Base-by-base conservation (phyloP, 306 rosid species). In the Datisca glomerata region DNA sequence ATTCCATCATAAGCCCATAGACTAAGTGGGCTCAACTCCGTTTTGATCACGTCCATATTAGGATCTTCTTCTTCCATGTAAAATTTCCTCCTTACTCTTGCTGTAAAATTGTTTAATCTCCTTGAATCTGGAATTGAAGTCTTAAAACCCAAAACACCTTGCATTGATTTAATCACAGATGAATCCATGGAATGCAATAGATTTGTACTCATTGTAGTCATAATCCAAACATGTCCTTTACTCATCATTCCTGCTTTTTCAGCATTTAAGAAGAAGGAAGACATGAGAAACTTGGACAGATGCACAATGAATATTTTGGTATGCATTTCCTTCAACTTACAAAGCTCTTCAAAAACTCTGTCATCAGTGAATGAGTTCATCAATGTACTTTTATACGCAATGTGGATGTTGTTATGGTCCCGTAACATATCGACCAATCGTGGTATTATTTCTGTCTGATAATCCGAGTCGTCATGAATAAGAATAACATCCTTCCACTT, bases 1-100 rank as follows among this genome's bases (percentile, higher is more conserved):
- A 12, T 39, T 27, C 51, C 42, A 57, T 57, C 63, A 40, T 47
- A 47, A 5, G 55, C 63, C 47, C 48, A 13, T 2, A 47, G 3
- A 18, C 33, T 24, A 19, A 9, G 6, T 10, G 55, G 4, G 20
- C 25, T 41, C 28, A 39, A 39, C 27, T 47, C 48, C 12, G 8
- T 5, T 12, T 25, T 8, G 6, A 25, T 33, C 5, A 39, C 32
- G 21, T 47, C 48, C n/a, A n/a, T n/a, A n/a, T n/a, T n/a, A 8
- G 38, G 9, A 14, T 47, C 9, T 6, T 12, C 24, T 9, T 47
- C 33, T 11, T 47, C 56, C 12, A 38, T 47, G 41, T 38, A 39
- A 4, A 47, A 13, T 29, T 47, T 29, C 24, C 35, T 29, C 12
- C 49, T 40, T 14, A 57, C 2, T 40, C 49, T 47, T 37, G 41